Percentiles rank a stretch among this genome's conserved stretches.
Evolutionary conservation across 441 rosid genomes (phyloP).

Genomic region (Geranium incanum): DNA sequence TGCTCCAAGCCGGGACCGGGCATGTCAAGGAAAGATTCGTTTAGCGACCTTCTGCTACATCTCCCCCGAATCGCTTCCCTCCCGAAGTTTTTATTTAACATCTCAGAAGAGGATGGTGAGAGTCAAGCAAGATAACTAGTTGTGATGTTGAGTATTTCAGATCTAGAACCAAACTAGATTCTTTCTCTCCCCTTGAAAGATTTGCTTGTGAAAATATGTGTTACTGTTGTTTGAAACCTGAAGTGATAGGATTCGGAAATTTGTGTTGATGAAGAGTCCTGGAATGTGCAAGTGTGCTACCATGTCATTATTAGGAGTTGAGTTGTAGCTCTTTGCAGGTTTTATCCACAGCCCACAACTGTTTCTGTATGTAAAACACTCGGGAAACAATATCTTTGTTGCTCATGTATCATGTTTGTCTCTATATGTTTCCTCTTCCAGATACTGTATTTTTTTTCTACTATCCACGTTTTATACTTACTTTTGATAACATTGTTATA

Average conservation of each 20-base stretch:
- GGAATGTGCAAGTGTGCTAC: slow-evolving; percentile 18
- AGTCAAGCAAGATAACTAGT: slow-evolving; percentile 23
- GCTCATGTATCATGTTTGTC: neutral
- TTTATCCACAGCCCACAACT: neutral
- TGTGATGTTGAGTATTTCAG: neutral
- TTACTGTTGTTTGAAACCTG: slow-evolving; percentile 13
- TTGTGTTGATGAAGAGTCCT: slow-evolving; percentile 57
- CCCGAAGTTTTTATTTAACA: slow-evolving; percentile 80
- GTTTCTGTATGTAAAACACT: slow-evolving; percentile 1
- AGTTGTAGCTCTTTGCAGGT: slow-evolving; percentile 15
- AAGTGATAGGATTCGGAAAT: slow-evolving; percentile 46
- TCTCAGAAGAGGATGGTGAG: slow-evolving; percentile 66
- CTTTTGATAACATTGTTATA: too few relatives aligned
- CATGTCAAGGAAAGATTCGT: slow-evolving; percentile 89
- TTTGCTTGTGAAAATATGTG: slow-evolving; percentile 18
- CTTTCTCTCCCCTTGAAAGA: slow-evolving; percentile 11
- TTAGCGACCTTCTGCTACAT: slow-evolving; percentile 71
- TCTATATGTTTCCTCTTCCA: neutral
- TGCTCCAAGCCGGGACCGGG: slow-evolving; percentile 54
- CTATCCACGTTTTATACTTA: too few relatives aligned
- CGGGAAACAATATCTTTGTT: neutral
- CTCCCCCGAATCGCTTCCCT: slow-evolving; percentile 87
- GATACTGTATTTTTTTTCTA: too few relatives aligned
- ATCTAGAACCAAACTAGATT: neutral
- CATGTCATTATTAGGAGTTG: slow-evolving; percentile 23